These are phyloP conservation scores for Beta vulgaris DNA, from an alignment of 148 eudicot genomes.

Conservation along the genomic window DNA sequence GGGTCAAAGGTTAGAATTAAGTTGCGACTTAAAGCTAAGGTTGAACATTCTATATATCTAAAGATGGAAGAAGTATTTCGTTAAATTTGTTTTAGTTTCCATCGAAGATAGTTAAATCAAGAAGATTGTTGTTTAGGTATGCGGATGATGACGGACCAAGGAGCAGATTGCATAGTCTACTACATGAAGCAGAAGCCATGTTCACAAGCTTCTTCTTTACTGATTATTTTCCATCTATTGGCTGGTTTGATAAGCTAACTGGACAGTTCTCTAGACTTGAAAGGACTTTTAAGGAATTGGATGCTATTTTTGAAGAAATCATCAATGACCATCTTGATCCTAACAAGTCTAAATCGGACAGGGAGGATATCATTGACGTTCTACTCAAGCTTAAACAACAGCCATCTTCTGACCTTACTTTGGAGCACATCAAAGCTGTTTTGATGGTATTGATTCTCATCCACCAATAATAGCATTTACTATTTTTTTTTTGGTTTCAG, in stretches of 20 bases:
- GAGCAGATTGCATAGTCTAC: slow-evolving; percentile 5
- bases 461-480: no score
- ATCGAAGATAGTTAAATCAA: no score
- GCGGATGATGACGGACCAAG: slow-evolving; percentile 3
- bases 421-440: slow-evolving; percentile 30
- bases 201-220: slow-evolving; percentile 6
- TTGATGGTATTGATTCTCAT: slow-evolving; percentile 24
- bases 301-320: slow-evolving; percentile 22
- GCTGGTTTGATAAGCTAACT: slow-evolving; percentile 26
- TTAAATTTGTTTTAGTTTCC: neutral
- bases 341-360: neutral
- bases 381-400: slow-evolving; percentile 19
- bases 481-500: no score
- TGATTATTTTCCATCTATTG: slow-evolving; percentile 20
- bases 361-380: slow-evolving; percentile 28
- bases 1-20: no score
- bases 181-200: slow-evolving; percentile 22
- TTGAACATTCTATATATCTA: no score
- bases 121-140: neutral
- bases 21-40: no score
- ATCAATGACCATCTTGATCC: slow-evolving; percentile 24
- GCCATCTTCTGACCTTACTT: slow-evolving; percentile 16
- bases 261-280: slow-evolving; percentile 19
- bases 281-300: slow-evolving; percentile 20
- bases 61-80: neutral